Base-by-base conservation (phyloP, 306 rosid genomes). In the Dicorynia guianensis region DNA sequence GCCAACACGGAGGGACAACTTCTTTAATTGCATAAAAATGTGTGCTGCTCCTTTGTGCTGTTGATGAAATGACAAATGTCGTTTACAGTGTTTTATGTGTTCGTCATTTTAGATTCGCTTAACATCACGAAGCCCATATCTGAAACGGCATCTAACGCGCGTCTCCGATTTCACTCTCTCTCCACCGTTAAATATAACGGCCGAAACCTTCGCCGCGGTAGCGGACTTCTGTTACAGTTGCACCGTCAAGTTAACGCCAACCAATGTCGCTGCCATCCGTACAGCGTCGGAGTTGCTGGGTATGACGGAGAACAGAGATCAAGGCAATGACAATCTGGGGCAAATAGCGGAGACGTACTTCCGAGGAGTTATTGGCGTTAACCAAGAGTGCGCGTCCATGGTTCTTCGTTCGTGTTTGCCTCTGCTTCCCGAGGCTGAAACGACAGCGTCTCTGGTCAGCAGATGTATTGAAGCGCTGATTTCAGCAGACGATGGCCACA, bases 361-460 rank as follows among this genome's bases (percentile, higher is more conserved):
- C 52, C 65, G 81, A 34, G 77, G 84, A 39, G 82, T 87, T 0
- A 69, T 94, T 0, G 82, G 85, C 42, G 74, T 78, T 20, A 90
- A 85, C 75, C 19, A 67, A 67, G 90, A 87, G 46, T 82, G 77
- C 57, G 81, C 90, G n/a, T 79, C 83, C 2, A 72, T 82, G 20
- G 88, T 90, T 74, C 86, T 94, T 54, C 91, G 93, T 4, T 87
- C 98, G 63, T 88, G 96, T 60, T 25, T 94, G 57, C 13, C 80
- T 13, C 62, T 94, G 76, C 96, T 94, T 62, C 98, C 98, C 1
- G 97, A 91, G 18, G 89, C 90, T 0, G 98, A 93, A 89, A 93
- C 96, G 80, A 82, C 79, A 10, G 87, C 93, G 77, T 81, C 72
- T 78, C 72, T 94, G 1, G 79, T 79, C 7, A 94, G 97, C 63